phyloP scores from a whole-genome alignment of 306 rosid species.

The Castanea mollissima region DNA sequence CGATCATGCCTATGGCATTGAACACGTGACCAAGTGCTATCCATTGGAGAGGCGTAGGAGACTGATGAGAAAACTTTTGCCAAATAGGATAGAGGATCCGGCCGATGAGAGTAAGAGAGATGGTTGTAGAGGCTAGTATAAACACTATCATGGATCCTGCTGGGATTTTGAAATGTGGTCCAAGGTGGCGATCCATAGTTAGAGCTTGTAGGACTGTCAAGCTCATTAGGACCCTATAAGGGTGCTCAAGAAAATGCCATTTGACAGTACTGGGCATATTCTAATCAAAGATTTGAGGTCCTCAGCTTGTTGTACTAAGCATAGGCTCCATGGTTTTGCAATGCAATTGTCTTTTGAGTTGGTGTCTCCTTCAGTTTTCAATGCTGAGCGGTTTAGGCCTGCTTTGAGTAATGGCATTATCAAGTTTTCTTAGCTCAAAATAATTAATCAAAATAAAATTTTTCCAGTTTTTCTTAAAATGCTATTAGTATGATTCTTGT shows the following conservation, averaged over 20 bases:
- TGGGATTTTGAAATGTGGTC: conserved; percentile 50
- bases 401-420: not conserved
- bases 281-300: conserved; percentile 45
- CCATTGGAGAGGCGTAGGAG: conserved; percentile 40
- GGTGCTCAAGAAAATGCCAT: conserved; percentile 40
- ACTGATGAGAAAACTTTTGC: conserved; percentile 30
- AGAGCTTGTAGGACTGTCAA: conserved; percentile 57
- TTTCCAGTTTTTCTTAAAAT: conserved; percentile 15
- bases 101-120: conserved; percentile 44
- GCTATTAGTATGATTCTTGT: too few species aligned
- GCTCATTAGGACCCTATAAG: conserved; percentile 48
- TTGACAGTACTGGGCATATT: conserved; percentile 46
- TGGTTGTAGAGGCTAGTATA: conserved; percentile 27
- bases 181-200: conserved; percentile 52
- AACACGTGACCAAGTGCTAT: conserved; percentile 56
- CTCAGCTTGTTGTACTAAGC: conserved; percentile 57
- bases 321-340: conserved; percentile 52
- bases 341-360: conserved; percentile 33
- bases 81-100: conserved; percentile 42
- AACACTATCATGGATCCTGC: conserved; percentile 38
- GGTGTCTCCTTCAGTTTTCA: conserved; percentile 44
- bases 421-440: too few species aligned
- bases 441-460: conserved; percentile 4
- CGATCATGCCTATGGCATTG: conserved; percentile 30
- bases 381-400: conserved; percentile 53